Evolutionary conservation across 148 eudicot genomes (phyloP).

Genomic region (Rhododendron molle): DNA sequence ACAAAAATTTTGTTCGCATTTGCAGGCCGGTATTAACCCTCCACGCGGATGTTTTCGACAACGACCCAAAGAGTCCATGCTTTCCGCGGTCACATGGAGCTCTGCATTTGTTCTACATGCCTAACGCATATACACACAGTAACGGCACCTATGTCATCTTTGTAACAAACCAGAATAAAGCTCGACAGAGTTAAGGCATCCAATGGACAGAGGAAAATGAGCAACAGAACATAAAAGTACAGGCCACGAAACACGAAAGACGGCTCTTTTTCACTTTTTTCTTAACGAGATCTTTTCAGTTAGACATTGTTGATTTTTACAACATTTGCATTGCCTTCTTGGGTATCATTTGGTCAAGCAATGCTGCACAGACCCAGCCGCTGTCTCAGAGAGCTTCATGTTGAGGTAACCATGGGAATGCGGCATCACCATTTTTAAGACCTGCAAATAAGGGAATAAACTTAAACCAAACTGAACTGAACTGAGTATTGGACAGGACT

Average conservation of each 20-base stretch:
- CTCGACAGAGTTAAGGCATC: neutral
- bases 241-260: neutral
- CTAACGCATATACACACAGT: neutral
- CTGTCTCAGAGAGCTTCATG: conserved; percentile 17
- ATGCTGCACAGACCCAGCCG: neutral
- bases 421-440: conserved; percentile 16
- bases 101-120: neutral
- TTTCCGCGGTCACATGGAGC: neutral
- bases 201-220: neutral
- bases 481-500: neutral
- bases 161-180: neutral
- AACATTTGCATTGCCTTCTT: neutral
- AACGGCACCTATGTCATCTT: neutral
- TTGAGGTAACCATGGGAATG: conserved; percentile 10
- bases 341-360: neutral
- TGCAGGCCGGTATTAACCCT: neutral
- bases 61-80: neutral
- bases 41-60: neutral
- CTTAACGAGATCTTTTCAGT: neutral
- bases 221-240: neutral
- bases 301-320: neutral
- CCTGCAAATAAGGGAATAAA: conserved; percentile 21
- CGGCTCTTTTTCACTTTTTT: neutral
- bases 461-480: neutral
- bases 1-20: neutral